Conservation (phyloP, 139 green algal genomes). For the Diplosphaera chodatii region DNA sequence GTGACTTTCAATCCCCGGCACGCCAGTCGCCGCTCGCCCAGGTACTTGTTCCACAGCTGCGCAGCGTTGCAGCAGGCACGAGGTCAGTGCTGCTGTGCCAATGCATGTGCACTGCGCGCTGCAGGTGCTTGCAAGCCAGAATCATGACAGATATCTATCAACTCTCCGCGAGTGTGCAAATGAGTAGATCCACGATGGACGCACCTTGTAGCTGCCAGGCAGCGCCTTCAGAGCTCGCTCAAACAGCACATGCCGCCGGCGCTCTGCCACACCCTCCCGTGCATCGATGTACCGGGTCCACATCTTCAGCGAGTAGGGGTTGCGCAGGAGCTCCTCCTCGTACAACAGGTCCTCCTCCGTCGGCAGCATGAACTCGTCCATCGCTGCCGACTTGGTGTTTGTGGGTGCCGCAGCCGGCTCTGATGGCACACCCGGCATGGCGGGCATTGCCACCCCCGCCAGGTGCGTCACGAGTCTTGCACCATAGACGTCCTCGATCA, state of each 20-base stretch:
- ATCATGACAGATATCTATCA: too few species aligned
- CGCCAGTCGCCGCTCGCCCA: constrained; percentile 64
- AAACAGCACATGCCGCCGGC: constrained; percentile 77
- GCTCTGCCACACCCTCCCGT: constrained; percentile 31
- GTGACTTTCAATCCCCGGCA: constrained; percentile 53
- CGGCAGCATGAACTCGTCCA: constrained; percentile 69
- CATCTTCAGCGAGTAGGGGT: constrained; percentile 86
- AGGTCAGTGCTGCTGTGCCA: not conserved
- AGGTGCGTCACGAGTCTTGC: too few species aligned
- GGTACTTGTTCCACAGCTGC: constrained; percentile 87
- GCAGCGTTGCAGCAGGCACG: constrained; percentile 28
- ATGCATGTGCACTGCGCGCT: too few species aligned
- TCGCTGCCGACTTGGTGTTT: constrained; percentile 45
- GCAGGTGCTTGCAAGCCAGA: too few species aligned
- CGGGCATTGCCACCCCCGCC: too few species aligned
- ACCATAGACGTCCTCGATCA: too few species aligned
- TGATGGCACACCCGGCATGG: not conserved
- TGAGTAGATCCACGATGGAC: too few species aligned
- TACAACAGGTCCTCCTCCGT: constrained; percentile 88
- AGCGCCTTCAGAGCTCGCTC: constrained; percentile 84
- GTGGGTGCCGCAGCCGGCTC: constrained; percentile 38
- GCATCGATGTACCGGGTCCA: constrained; percentile 89
- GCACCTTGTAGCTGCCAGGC: constrained; percentile 91
- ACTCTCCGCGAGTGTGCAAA: too few species aligned
- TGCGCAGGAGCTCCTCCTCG: constrained; percentile 94